Base-by-base conservation (phyloP, 164 flowering plant genomes). In the Euptelea pleiosperma region DNA sequence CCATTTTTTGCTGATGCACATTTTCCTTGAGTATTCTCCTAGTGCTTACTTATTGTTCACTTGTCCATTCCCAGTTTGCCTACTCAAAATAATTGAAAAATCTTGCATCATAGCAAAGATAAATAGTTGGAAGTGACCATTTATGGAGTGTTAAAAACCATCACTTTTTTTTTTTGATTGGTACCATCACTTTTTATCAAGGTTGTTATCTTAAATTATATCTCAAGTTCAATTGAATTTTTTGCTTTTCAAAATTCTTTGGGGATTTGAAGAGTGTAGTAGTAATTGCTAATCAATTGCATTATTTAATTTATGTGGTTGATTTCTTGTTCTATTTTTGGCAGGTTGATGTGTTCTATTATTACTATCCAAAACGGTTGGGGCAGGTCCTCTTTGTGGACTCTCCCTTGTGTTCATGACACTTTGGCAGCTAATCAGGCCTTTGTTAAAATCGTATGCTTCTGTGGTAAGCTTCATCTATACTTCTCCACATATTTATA, bases 311-410 rank as follows among this genome's bases (percentile, higher is more conserved):
- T 35, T 2, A 31, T 52, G 34, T 22, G 19, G 21, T 42, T 41
- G 8, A 21, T 63, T 35, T 43, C 9, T 26, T 31, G 14, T 48
- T 66, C 12, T 45, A n/a, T 36, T 64, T 24, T 55, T 67, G 64
- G 74, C 95, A 92, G 98, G 82, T 89, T 67, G 91, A 91, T 64
- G 82, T 84, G 21, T 85, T 89, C 65, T 84, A 92, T 75, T 77
- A 66, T 60, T 89, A 91, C 70, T 89, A 91, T 66, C 95, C 96
- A 14, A 82, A 58, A 72, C 77, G 98, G 60, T 46, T 91, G 74
- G 82, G 76, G 15, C 71, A 89, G 70, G 88, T 91, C 58, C 84
- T 91, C 24, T 85, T 85, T 70, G 96, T 91, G 54, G 95, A 84
- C 39, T 87, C 98, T 69, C 93, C 96, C 8, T 79, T 87, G 64